Conservation (phyloP, 805 yeast genomes). For the Priceomyces fermenticarens region DNA sequence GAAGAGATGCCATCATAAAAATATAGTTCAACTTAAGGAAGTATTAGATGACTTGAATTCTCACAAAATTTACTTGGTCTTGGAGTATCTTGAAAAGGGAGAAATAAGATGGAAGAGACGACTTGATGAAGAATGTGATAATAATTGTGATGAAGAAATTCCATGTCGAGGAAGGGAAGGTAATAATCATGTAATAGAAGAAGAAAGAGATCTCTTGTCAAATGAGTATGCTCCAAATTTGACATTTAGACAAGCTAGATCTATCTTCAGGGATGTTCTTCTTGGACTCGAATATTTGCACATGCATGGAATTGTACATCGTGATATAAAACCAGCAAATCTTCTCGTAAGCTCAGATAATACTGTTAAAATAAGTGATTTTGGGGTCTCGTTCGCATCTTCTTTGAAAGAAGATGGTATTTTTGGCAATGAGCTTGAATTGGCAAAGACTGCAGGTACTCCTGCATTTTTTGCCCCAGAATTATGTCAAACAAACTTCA, state of each 20-base stretch:
- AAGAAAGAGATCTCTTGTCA: constrained; percentile 19
- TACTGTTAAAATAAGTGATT: constrained; percentile 89
- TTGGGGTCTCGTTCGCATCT: constrained; percentile 85
- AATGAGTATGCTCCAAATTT: constrained; percentile 53
- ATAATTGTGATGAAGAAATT: constrained; percentile 24
- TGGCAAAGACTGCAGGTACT: constrained; percentile 96
- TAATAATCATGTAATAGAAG: constrained; percentile 12
- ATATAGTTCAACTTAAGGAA: constrained; percentile 43
- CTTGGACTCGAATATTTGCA: constrained; percentile 89
- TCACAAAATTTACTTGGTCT: constrained; percentile 81
- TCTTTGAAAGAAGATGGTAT: constrained; percentile 43
- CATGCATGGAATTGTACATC: constrained; percentile 84
- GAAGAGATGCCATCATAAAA: constrained; percentile 46
- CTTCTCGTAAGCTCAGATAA: constrained; percentile 67
- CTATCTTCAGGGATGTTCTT: constrained; percentile 77
- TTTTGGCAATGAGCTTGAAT: constrained; percentile 58
- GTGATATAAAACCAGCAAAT: constrained; percentile 96
- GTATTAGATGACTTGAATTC: constrained; percentile 83
- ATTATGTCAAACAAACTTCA: constrained; percentile 62
- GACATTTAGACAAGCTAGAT: constrained; percentile 62
- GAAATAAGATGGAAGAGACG: constrained; percentile 75
- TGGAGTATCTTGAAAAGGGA: constrained; percentile 88
- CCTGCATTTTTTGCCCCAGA: constrained; percentile 98
- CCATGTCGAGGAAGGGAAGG: constrained; percentile 29
- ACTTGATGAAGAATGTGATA: constrained; percentile 3